A percentile compares a stretch with the other conserved stretches of the same genome.
These are phyloP conservation scores for Fusarium coicis DNA, from an alignment of 2,329 filamentous ascomycete species.

Conservation along the genomic window DNA sequence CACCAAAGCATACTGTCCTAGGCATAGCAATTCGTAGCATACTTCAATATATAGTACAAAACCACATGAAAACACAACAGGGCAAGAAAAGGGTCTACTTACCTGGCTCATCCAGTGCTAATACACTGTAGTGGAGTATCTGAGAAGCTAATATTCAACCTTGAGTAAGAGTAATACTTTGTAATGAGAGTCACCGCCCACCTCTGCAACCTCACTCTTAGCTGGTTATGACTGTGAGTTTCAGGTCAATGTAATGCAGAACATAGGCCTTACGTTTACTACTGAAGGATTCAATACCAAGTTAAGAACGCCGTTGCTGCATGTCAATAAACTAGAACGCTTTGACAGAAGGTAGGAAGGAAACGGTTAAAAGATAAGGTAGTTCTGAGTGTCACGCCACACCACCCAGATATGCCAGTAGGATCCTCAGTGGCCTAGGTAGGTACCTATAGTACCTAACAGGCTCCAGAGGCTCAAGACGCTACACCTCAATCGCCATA, in stretches of 20 bases:
- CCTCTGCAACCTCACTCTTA: not conserved
- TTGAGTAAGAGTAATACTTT: not conserved
- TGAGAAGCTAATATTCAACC: not conserved
- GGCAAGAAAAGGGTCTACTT: not conserved
- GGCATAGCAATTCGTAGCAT: not conserved
- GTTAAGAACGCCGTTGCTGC: not conserved
- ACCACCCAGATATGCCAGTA: too few species aligned
- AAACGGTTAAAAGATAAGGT: not conserved
- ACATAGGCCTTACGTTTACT: not conserved
- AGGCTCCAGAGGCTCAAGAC: not conserved
- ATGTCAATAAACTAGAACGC: not conserved
- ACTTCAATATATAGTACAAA: too few species aligned
- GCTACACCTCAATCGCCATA: not conserved
- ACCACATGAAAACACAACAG: not conserved
- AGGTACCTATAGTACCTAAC: too few species aligned
- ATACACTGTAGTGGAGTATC: not conserved
- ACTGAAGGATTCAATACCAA: not conserved
- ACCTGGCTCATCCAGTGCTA: not conserved
- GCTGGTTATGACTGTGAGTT: too few species aligned
- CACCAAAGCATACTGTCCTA: not conserved
- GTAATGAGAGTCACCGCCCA: not conserved
- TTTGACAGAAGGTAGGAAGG: not conserved
- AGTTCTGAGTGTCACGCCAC: slow-evolving; percentile 4
- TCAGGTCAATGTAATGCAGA: not conserved
- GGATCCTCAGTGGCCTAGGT: not conserved